Base-by-base conservation (phyloP, 2,329 filamentous ascomycete genomes). In the Chaetothyriales sp. region DNA sequence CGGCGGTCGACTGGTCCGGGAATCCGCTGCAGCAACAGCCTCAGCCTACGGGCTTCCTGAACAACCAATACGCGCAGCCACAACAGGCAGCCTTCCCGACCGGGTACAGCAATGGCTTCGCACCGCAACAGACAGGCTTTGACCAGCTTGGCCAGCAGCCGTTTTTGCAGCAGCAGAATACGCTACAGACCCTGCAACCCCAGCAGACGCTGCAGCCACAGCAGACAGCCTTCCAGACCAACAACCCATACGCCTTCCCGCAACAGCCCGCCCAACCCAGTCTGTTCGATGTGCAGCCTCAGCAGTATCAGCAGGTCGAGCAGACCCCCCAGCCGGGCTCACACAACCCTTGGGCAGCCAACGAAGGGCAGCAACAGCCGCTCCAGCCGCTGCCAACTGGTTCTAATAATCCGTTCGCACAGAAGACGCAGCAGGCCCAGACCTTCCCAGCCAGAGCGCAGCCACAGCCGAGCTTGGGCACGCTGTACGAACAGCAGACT, bases 361-460 rank as follows among this genome's bases (percentile, higher is more conserved):
- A 32, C 10, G 32, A 15, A 10, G 32, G 32, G 10, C 76, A 73
- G 59, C 73, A 70, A 54, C 77, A 77, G 56, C 73, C 78, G 53
- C 69, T 95, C 56, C 82, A 84, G 64, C 84, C 88, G 3, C 84
- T 87, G 64, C 83, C 86, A 2, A 98, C 92, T 2, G 92, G 92
- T 46, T 96, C 92, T 15, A 98, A 98, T 73, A 98, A 98, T 65
- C 92, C 92, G 2, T 98, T 98, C 63, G 90, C 92, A 22, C 58
- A 59, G 47, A 57, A 49, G 45, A 47, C 53, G 6, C 56, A 54
- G 36, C 53, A 51, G 15, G 57, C 57, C 15, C 74, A 78, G 10
- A 77, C 82, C n/a, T 80, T 39, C 32, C 32, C 32, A 10, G 68
- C 68, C 53, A 72, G 76, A 52, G 70, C 77, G 58, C 70, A 81